phyloP scores from a whole-genome alignment of 371 early-diverging fungal genomes.

The Mucor plumbeus region DNA sequence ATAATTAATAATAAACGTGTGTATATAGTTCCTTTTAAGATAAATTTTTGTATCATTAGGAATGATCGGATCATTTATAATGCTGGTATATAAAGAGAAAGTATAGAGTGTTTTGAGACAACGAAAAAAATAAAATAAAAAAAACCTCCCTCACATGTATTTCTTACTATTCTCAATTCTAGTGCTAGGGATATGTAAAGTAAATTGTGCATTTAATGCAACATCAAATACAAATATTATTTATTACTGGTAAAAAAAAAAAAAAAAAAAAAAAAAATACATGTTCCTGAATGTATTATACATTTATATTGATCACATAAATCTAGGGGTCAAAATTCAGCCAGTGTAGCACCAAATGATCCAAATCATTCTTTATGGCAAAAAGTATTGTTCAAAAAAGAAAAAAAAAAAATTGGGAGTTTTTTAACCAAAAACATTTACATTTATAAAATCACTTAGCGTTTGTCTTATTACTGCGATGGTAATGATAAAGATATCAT shows the following conservation, averaged over 20 bases:
- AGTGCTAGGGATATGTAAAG: background rate
- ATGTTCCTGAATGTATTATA: background rate
- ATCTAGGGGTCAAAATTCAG: conserved; percentile 35
- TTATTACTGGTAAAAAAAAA: conserved; percentile 25
- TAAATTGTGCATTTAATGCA: conserved; percentile 18
- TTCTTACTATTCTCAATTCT: background rate
- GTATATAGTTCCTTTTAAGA: conserved; percentile 10
- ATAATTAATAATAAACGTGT: background rate
- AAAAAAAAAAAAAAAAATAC: background rate
- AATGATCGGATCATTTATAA: conserved; percentile 13
- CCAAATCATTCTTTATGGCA: conserved; percentile 23
- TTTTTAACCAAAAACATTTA: too few relatives aligned
- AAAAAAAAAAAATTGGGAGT: too few relatives aligned
- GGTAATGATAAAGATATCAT: conserved; percentile 54
- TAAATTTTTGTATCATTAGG: background rate
- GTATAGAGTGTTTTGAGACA: too few relatives aligned
- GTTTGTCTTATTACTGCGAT: conserved; percentile 65
- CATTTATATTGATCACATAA: too few relatives aligned
- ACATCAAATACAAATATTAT: conserved; percentile 27
- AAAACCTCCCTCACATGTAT: background rate
- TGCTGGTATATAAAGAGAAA: background rate
- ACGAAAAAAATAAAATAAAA: too few relatives aligned
- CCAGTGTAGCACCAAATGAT: conserved; percentile 18
- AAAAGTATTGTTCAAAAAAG: conserved; percentile 8
- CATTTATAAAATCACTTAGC: conserved; percentile 13